A percentile compares a stretch with the other conserved stretches of the same genome.
These are phyloP conservation scores for Mortierella sp. DNA, from an alignment of 371 early-diverging fungal genomes.

Conservation along the genomic window DNA sequence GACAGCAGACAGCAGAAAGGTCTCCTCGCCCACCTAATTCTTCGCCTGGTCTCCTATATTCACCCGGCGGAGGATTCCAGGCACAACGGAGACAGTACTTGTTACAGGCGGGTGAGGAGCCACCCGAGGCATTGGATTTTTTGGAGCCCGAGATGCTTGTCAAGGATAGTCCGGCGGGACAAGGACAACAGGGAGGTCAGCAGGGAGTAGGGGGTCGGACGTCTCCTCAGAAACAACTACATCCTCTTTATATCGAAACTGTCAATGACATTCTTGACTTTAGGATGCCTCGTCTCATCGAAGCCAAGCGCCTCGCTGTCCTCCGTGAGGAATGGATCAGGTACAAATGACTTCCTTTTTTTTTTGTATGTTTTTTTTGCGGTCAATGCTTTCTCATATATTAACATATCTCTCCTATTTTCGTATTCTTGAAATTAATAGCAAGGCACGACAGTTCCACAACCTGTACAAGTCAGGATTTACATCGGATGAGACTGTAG, in stretches of 20 bases:
- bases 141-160: background rate
- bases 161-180: background rate
- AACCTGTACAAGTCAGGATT: slow-evolving; percentile 50
- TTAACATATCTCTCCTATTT: background rate
- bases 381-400: background rate
- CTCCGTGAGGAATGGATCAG: slow-evolving; percentile 56
- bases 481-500: slow-evolving; percentile 42
- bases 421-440: background rate
- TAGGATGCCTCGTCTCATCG: slow-evolving; percentile 40
- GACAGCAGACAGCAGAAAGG: background rate
- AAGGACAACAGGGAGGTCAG: background rate
- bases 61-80: slow-evolving; percentile 20
- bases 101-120: slow-evolving; percentile 53
- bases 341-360: slow-evolving; percentile 9
- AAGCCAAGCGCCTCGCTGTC: slow-evolving; percentile 36
- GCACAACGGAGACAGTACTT: slow-evolving; percentile 33
- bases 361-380: background rate
- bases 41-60: slow-evolving; percentile 19
- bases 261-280: slow-evolving; percentile 50
- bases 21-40: slow-evolving; percentile 22
- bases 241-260: slow-evolving; percentile 40
- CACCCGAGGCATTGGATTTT: slow-evolving; percentile 36
- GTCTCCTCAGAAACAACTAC: slow-evolving; percentile 1
- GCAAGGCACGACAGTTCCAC: slow-evolving; percentile 51
- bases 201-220: background rate